A percentile compares a stretch with the other conserved stretches of the same genome.
Conservation (phyloP, 2,329 filamentous ascomycete genomes). For the Didymella arachidicola region DNA sequence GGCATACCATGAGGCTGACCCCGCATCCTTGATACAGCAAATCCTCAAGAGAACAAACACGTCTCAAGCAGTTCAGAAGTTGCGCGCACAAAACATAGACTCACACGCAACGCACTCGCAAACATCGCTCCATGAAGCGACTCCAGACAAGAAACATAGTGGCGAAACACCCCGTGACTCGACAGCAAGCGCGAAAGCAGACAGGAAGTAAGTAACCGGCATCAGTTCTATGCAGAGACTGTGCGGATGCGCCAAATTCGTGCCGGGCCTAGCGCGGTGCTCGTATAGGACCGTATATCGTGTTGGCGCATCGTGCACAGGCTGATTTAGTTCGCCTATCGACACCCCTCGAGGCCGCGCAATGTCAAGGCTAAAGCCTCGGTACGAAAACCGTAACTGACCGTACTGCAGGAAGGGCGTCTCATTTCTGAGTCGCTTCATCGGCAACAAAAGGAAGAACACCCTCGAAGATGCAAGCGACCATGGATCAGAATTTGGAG, state of each 20-base stretch:
- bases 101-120: slow-evolving; percentile 39
- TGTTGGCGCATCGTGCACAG: slow-evolving; percentile 9
- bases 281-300: slow-evolving; percentile 23
- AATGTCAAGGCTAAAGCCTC: slow-evolving; percentile 1
- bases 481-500: slow-evolving; percentile 74
- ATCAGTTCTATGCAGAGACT: neutral
- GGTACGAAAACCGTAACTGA: slow-evolving; percentile 21
- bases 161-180: slow-evolving; percentile 37
- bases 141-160: slow-evolving; percentile 49
- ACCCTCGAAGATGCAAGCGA: slow-evolving; percentile 60
- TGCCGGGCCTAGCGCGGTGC: slow-evolving; percentile 4
- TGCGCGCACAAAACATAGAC: slow-evolving; percentile 59
- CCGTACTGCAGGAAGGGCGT: slow-evolving; percentile 73
- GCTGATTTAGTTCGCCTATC: slow-evolving; percentile 5
- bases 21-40: slow-evolving; percentile 51
- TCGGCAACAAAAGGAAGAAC: slow-evolving; percentile 76
- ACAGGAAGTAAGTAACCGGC: slow-evolving; percentile 48
- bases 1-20: slow-evolving; percentile 24
- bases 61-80: slow-evolving; percentile 63
- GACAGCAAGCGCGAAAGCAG: slow-evolving; percentile 34
- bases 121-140: slow-evolving; percentile 59
- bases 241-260: neutral
- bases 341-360: neutral
- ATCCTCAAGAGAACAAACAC: slow-evolving; percentile 72
- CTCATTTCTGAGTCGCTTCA: slow-evolving; percentile 90